A percentile compares a stretch with the other conserved stretches of the same genome.
Conservation (phyloP, 371 early-diverging fungal genomes). For the Umbelopsis sp. region DNA sequence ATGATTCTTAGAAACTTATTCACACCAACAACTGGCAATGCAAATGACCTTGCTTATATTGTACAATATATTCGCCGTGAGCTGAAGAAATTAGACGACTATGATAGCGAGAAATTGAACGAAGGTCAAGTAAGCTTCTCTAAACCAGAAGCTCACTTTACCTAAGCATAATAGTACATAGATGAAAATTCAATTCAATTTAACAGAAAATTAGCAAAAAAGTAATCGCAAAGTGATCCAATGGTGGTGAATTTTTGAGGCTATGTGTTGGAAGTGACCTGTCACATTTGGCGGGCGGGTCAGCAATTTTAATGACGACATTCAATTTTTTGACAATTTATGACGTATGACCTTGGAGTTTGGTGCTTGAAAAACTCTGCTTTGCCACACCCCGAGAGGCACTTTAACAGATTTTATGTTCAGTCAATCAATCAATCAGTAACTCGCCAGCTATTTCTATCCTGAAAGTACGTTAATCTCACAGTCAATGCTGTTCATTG, state of each 20-base stretch:
- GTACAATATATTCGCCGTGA: constrained; percentile 70
- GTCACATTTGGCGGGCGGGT: background rate
- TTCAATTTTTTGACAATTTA: background rate
- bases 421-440: constrained; percentile 14
- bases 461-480: constrained; percentile 2
- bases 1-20: constrained; percentile 65
- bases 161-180: background rate
- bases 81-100: constrained; percentile 61
- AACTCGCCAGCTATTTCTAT: constrained; percentile 14
- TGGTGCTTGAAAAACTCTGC: constrained; percentile 18
- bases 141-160: constrained; percentile 30
- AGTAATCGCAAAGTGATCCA: too few species aligned
- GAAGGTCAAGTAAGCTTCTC: constrained; percentile 46
- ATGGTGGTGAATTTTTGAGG: too few species aligned
- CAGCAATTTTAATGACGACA: background rate
- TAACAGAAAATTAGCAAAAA: too few species aligned
- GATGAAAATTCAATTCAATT: background rate
- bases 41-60: constrained; percentile 59
- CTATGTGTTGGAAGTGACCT: background rate
- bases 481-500: background rate
- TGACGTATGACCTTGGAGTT: constrained; percentile 4
- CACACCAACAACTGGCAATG: constrained; percentile 59
- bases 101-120: constrained; percentile 48
- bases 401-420: constrained; percentile 16
- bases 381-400: background rate